Evolutionary conservation across 148 eudicot species (phyloP).

Genomic region (Bassia scoparia): DNA sequence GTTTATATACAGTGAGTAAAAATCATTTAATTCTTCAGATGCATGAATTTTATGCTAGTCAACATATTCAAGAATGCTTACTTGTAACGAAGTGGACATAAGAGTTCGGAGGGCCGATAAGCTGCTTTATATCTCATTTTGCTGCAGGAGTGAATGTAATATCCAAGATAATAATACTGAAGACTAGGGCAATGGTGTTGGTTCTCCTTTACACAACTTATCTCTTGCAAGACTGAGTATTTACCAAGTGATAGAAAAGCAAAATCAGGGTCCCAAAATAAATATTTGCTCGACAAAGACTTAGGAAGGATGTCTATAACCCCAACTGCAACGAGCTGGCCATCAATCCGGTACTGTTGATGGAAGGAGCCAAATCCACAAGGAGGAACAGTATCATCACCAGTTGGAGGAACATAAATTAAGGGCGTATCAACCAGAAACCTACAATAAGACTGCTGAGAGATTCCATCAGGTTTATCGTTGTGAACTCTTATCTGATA

Average conservation of each 20-base stretch:
- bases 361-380: constrained; percentile 98
- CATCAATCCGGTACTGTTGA: constrained; percentile 87
- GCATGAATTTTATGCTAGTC: neutral
- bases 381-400: constrained; percentile 63
- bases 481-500: constrained; percentile 84
- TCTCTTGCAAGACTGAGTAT: constrained; percentile 81
- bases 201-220: constrained; percentile 74
- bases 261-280: constrained; percentile 94
- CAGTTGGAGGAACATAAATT: constrained; percentile 53
- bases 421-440: constrained; percentile 88
- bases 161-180: constrained; percentile 91
- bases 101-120: constrained; percentile 89
- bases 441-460: constrained; percentile 68
- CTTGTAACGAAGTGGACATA: constrained; percentile 89
- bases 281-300: constrained; percentile 90
- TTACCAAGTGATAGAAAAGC: constrained; percentile 86
- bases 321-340: constrained; percentile 87
- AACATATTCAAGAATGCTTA: constrained; percentile 41
- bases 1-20: too few relatives aligned
- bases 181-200: constrained; percentile 70
- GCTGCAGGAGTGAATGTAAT: constrained; percentile 88
- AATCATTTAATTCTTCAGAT: neutral
- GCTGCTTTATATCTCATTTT: constrained; percentile 99
- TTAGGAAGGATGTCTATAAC: constrained; percentile 94
- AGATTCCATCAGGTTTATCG: constrained; percentile 58